Base-by-base conservation (phyloP, 352 stramenopile genomes). In the Phytophthora tentaculata region DNA sequence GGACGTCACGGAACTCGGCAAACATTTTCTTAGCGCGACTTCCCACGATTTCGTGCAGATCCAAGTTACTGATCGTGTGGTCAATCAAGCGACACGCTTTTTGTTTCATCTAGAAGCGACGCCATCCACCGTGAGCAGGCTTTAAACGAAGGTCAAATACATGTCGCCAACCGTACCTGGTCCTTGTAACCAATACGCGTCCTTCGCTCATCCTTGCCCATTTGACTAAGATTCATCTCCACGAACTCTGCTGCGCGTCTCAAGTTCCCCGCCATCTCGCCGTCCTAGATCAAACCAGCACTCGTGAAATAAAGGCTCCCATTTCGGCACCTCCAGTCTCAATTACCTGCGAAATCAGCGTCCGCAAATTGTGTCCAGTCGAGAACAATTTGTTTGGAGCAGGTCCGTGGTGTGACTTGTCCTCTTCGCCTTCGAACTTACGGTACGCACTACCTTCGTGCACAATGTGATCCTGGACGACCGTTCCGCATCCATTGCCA, bases 131-230 rank as follows among this genome's bases (percentile, higher is more conserved):
- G 41, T 70, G 47, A 70, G 54, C 67, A 66, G 55, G 55, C 22
- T 64, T 66, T 60, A n/a, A 62, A 67, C 32, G 20, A 29, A 47
- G 37, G 19, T 20, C 37, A 61, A 60, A 39, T 41, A 68, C 9
- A 56, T 16, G 20, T 17, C 47, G n/a, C 24, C 24, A 56, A 64
- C n/a, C 76, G 56, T 94, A 98, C 87, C 82, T 97, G 88, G 74
- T 99, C 96, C 76, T 99, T 99, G 84, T 99, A 99, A 56, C 96
- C 96, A 66, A 98, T 97, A 64, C 97, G 84, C 32, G 97, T 99
- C 48, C 94, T 87, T 49, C 94, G 89, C 77, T 99, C 94, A 50
- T 98, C 94, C 64, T 98, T 99, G 57, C 97, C 96, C 85, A 98
- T 98, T 71, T 98, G 92, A 71, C 88, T 98, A 73, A 98, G 86